phyloP scores from a whole-genome alignment of 1,284 basidiomycete genomes.

The Sanghuangporus weigelae region DNA sequence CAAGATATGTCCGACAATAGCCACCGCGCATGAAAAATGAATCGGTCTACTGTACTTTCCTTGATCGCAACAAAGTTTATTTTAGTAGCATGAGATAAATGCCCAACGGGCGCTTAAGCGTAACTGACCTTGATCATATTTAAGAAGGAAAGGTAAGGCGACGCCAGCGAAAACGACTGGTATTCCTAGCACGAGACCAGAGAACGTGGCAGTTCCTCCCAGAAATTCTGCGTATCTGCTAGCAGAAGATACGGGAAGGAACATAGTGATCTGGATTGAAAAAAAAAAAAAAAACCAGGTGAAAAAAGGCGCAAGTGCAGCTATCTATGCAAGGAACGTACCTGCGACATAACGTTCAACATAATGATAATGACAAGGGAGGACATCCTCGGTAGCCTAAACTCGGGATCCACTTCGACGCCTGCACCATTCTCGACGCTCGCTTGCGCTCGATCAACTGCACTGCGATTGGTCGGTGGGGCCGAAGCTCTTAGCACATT shows the following conservation, averaged over 20 bases:
- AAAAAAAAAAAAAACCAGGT: neutral
- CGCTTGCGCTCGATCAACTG: neutral
- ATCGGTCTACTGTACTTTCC: neutral
- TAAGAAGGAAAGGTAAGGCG: slow-evolving; percentile 51
- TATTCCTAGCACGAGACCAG: slow-evolving; percentile 67
- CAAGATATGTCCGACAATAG: neutral
- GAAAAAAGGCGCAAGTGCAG: neutral
- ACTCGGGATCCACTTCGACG: neutral
- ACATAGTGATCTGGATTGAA: slow-evolving; percentile 51
- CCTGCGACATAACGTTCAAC: neutral
- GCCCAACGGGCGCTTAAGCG: neutral
- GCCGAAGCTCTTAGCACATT: neutral
- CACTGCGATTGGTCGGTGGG: neutral
- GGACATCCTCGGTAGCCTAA: neutral
- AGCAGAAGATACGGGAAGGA: slow-evolving; percentile 62
- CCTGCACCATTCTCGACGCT: neutral
- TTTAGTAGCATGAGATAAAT: neutral
- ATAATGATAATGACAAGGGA: neutral
- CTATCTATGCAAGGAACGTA: neutral
- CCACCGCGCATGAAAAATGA: neutral
- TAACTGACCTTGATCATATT: slow-evolving; percentile 43
- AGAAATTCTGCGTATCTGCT: slow-evolving; percentile 56
- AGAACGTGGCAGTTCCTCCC: slow-evolving; percentile 60
- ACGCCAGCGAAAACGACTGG: slow-evolving; percentile 54
- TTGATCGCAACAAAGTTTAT: neutral